Percentiles rank a stretch among this genome's conserved stretches.
These are phyloP conservation scores for Botrytis deweyae DNA, from an alignment of 2,329 filamentous ascomycete species.

Conservation along the genomic window DNA sequence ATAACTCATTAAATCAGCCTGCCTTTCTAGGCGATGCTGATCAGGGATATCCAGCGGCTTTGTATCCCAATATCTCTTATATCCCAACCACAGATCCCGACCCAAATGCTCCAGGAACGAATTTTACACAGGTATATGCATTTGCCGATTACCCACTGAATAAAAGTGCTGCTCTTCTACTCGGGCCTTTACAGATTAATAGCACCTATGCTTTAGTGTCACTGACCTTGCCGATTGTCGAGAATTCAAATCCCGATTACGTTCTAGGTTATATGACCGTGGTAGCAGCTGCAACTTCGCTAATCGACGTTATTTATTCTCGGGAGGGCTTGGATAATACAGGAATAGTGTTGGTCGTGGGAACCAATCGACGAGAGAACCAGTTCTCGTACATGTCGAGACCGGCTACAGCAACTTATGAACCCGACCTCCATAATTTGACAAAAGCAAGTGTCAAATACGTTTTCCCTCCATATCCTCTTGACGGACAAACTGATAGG, in stretches of 20 bases:
- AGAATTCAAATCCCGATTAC: constrained; percentile 58
- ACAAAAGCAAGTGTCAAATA: constrained; percentile 53
- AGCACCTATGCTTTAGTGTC: constrained; percentile 73
- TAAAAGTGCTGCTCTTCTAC: constrained; percentile 59
- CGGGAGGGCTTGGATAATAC: constrained; percentile 68
- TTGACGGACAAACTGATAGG: constrained; percentile 46
- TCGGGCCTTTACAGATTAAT: constrained; percentile 75
- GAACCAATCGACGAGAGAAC: constrained; percentile 66
- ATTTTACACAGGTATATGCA: constrained; percentile 25
- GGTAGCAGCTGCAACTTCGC: constrained; percentile 64
- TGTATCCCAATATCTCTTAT: constrained; percentile 81
- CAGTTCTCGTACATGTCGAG: constrained; percentile 51
- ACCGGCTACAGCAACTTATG: constrained; percentile 50
- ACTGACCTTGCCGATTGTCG: constrained; percentile 75
- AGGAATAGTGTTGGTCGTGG: constrained; percentile 69
- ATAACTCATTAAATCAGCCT: constrained; percentile 53
- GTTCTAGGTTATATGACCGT: constrained; percentile 83
- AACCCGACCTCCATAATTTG: constrained; percentile 43
- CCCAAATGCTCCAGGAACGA: constrained; percentile 19
- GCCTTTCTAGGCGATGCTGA: constrained; percentile 56
- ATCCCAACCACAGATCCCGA: constrained; percentile 29
- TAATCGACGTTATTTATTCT: constrained; percentile 62
- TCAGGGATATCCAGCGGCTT: constrained; percentile 66
- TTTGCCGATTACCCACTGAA: constrained; percentile 43
- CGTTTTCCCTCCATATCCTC: constrained; percentile 55